Evolutionary conservation across 2,329 filamentous ascomycete genomes (phyloP), one percentile per base, ranked within the genome.

Genomic region (Colletotrichum sp.): DNA sequence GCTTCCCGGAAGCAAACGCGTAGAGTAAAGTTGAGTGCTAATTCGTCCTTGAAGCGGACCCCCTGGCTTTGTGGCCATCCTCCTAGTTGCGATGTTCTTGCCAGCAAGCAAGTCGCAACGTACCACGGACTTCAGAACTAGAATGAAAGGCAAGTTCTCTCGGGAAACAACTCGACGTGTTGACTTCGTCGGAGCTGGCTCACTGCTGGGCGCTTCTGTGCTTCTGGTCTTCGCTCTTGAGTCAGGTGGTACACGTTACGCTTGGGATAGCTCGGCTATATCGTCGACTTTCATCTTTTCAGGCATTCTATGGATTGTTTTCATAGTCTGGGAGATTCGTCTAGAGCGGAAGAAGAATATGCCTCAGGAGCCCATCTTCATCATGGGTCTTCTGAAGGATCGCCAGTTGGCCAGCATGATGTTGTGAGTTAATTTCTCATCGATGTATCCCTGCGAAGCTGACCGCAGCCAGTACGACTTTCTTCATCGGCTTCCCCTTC

Each of bases 181-280:
- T 26, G 52, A 57, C 52, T 57, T 57, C 21, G 8, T 57, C 26
- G 52, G 52, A 13, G 52, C 52, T 8, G 52, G 52, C 3, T 57
- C 52, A 0, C 8, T 57, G 0, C 16, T 57, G 5, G 52, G 52
- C 16, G 52, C 52, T 28, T 57, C 87, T 0, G 84, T 88, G 8
- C 81, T 89, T 5, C 78, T 90, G 15, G 84, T 89, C n/a, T 86
- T 87, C 49, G 87, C 85, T 4, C 81, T 90, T 15, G 85, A 90
- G 67, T 83, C 88, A 76, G 87, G 81, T 4, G 87, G 87, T 8
- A 78, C 83, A 13, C 80, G 80, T 4, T 88, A 86, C 67, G 77
- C 84, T 2, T 90, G 88, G 88, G 80, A 77, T 7, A 86, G 84
- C 52, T 81, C 82, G 0, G 76, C 84, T 5, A 83, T 89, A 4